Base-by-base conservation (phyloP, 129 eudicot genomes). In the Heracleum sosnowskyi region DNA sequence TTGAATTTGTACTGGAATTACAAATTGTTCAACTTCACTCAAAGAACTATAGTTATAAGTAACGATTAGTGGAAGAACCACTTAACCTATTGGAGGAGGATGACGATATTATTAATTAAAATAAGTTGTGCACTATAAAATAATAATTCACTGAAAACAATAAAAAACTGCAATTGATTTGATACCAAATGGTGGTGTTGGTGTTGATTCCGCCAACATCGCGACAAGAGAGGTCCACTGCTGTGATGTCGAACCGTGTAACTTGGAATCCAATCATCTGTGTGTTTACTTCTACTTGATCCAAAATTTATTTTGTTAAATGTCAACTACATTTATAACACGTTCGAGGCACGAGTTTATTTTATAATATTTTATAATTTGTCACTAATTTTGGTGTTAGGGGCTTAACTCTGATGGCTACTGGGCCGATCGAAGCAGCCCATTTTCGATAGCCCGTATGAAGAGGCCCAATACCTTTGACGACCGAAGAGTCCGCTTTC, bases 171-270 rank as follows among this genome's bases (percentile, higher is more conserved):
- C 41, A 69, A 87, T 72, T 79, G 69, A 63, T 84, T 90, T 87
- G 97, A 91, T 91, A 78, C 89, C 92, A 77, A 77, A 29, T 62
- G 51, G 77, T 64, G 55, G 73, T 86, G 86, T 66, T 83, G 86
- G 86, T 60, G 82, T 83, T 80, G 97, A 89, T 89, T 75, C 97
- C 62, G 51, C 79, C 84, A 83, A 80, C 82, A 84, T 81, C 79
- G 80, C 64, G 97, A 92, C 97, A 92, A 87, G 60, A 82, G 55
- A 57, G 83, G 87, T 80, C 85, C 81, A 68, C 75, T 79, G 0
- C 72, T 81, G 47, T 81, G 81, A 82, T 83, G 85, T 62, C 57
- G 45, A 80, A 85, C 90, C 91, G 84, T 88, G 84, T 82, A 82
- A 73, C 79, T 89, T 86, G 86, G 90, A 87, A 78, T 79, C 80